Base-by-base conservation (phyloP, 2,329 filamentous ascomycete genomes). In the Cercospora berteroae region DNA sequence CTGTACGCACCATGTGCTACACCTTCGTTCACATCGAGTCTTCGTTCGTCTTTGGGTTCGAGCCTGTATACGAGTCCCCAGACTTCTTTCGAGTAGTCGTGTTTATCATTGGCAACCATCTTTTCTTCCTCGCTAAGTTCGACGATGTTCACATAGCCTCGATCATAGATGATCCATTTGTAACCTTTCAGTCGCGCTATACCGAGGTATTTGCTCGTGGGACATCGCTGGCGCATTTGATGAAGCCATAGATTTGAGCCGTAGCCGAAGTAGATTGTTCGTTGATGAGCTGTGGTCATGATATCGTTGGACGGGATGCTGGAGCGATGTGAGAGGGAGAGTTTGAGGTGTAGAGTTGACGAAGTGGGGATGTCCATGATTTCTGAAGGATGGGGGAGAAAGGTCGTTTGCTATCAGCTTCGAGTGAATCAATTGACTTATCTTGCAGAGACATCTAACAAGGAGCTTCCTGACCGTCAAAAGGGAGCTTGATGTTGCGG, bases 91-190 rank as follows among this genome's bases (percentile, higher is more conserved):
- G 69, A 70, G 18, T 71, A 76, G 57, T 65, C 60, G 29, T 67
- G 61, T 12, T 66, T 52, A 9, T 63, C 39, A 29, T 68, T 50
- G 4, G 27, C 3, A 58, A 2, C 55, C 63, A 9, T 18, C 7
- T 65, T 27, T 3, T 62, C 44, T 9, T 60, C 57, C 13, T 64
- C 29, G 4, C 27, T 39, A 9, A 74, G 52, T 60, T 77, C 75
- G 27, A 88, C 83, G n/a, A 92, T 80, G 74, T 91, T 92, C 44
- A 90, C 90, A 75, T 88, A 91, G 13, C 89, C 89, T 1, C 89
- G 83, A 56, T 81, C 77, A 74, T 88, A 89, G 80, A 92, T 91
- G 63, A 90, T 82, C 88, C 88, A 92, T 55, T 77, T 80, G 81
- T 87, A 90, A 48, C 81, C 80, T 1, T 77, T 74, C 3, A 92